A percentile compares a stretch with the other conserved stretches of the same genome.
Evolutionary conservation across 2,329 filamentous ascomycete species (phyloP).

Genomic region (Piedraia hortae): DNA sequence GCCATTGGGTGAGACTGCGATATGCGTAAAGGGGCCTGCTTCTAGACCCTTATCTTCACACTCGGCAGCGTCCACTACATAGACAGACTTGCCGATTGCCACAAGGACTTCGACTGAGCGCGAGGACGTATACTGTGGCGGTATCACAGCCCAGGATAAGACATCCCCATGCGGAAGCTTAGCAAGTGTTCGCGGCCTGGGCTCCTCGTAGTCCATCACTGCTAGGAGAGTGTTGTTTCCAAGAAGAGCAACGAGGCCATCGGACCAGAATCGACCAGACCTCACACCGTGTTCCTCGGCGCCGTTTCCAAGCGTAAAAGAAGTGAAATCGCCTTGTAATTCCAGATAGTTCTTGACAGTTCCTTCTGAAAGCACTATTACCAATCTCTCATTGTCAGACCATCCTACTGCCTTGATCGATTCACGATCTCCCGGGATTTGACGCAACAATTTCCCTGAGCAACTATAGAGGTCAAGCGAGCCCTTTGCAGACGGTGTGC

Average conservation of each 20-base stretch:
- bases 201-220: slow-evolving; percentile 75
- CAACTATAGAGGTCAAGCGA: slow-evolving; percentile 88
- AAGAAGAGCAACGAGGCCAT: slow-evolving; percentile 77
- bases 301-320: slow-evolving; percentile 71
- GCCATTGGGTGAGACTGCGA: slow-evolving; percentile 74
- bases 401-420: slow-evolving; percentile 71
- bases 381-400: slow-evolving; percentile 81
- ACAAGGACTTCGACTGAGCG: slow-evolving; percentile 79
- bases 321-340: slow-evolving; percentile 74
- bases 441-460: slow-evolving; percentile 51
- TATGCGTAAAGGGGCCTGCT: slow-evolving; percentile 74
- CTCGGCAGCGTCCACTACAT: slow-evolving; percentile 65
- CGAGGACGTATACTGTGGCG: slow-evolving; percentile 68
- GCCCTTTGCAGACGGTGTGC: slow-evolving; percentile 42
- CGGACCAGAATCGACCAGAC: slow-evolving; percentile 74
- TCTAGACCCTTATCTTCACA: slow-evolving; percentile 77
- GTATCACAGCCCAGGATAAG: slow-evolving; percentile 67
- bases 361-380: slow-evolving; percentile 72
- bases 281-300: slow-evolving; percentile 69
- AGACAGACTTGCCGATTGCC: slow-evolving; percentile 60
- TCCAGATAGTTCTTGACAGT: slow-evolving; percentile 75
- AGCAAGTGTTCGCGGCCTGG: slow-evolving; percentile 59
- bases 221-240: slow-evolving; percentile 66
- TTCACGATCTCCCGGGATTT: slow-evolving; percentile 55
- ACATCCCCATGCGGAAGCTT: slow-evolving; percentile 50